Evolutionary conservation across 139 green algal genomes (phyloP), one percentile per base, ranked within the genome.

Genomic region (Auxenochlorella pyrenoidosa): DNA sequence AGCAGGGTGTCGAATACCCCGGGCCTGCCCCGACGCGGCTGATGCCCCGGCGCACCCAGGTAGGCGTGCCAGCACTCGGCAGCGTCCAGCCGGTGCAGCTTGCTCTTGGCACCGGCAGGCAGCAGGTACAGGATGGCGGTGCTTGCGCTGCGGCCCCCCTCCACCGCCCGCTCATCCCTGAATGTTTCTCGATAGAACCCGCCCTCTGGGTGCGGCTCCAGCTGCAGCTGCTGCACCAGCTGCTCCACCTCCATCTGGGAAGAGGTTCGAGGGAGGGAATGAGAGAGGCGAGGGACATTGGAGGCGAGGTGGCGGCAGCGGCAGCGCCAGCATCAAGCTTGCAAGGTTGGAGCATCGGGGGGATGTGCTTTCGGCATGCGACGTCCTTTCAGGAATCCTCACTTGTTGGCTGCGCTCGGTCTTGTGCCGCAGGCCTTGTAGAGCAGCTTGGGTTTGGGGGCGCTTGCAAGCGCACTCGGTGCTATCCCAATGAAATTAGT

Each of bases 71-170:
- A 86, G 66, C 82, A 86, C 32, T 86, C 82, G 10, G 38, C 47
- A 44, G 82, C 66, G 30, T 86, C 82, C 30, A 86, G 44, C 4
- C 82, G 66, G n/a, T 86, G 82, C 66, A 86, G 82, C 66, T 86
- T 86, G 21, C 66, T 79, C 44, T 68, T 86, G 44, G 82, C 82
- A 0, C 82, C 82, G 0, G 65, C 32, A 1, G 82, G 82, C 82
- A 86, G 82, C 43, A 86, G 66, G n/a, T 86, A 86, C 5, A 86
- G 44, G n/a, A 86, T 86, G n/a, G 82, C 82, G 22, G 82, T 86
- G 38, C 40, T 70, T 13, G 66, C 66, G 18, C 32, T 10, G 0
- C 82, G 66, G 30, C 82, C 82, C 44, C 30, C 76, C 76, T 44
- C 19, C 34, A 19, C 76, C 10, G 12, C 6, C 44, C 66, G 43